Base-by-base conservation (phyloP, 2,329 filamentous ascomycete genomes). In the Penicillium frequentans region DNA sequence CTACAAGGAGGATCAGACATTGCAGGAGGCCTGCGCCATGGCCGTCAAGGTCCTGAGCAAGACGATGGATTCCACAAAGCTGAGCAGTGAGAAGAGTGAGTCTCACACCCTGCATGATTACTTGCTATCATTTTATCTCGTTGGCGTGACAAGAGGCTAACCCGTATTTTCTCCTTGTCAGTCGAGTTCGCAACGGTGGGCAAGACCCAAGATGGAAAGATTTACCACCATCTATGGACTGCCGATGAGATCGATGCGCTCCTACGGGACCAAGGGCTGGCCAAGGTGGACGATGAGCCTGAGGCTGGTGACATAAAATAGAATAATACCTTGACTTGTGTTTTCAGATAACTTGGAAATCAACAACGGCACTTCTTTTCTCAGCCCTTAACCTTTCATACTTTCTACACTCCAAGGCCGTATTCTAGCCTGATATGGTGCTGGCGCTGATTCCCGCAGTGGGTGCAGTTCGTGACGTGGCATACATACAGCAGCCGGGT, bases 41-140 rank as follows among this genome's bases (percentile, higher is more conserved):
- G 95, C 95, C 11, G 95, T 99, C 75, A 99, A 99, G 85, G 95
- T 99, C 62, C 80, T 99, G 65, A 98, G 95, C 85, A 99, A 99
- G 87, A 99, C 95, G 6, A 99, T 99, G 96, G 95, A 99, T 77
- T 96, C 93, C 54, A 98, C 93, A 54, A 99, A 97, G 84, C 80
- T 99, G 73, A 97, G 92, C 82, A 96, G 92, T 73, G 95, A 99
- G 84, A 99, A 99, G 86, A 96, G 93, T 96, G 80, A 77, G 90
- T 82, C 37, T 35, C 54, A 48, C 24, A 19, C 10, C 37, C 23
- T 52, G 31, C 29, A 45, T 33, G 31, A 23, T 23, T 14, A 21
- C 9, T 23, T 13, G 5, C 14, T 6, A 19, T 42, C 13, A 10
- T 1, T 7, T 23, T 27, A n/a, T 19, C 24, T 10, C 16, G n/a